Evolutionary conservation across 2,329 filamentous ascomycete species (phyloP).

Genomic region (Verruconis gallopava): DNA sequence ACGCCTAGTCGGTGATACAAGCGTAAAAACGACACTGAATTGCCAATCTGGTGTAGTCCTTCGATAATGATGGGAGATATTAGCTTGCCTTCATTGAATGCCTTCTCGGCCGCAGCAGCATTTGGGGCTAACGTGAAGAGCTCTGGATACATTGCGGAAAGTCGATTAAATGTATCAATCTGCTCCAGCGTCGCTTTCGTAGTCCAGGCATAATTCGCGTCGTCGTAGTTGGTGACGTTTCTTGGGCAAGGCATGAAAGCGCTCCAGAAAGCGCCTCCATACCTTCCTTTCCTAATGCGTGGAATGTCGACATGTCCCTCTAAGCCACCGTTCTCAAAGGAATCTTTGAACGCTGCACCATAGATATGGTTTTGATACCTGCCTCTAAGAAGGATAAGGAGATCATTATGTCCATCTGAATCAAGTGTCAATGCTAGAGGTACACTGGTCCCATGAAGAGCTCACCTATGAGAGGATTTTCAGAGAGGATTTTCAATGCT

Average conservation of each 20-base stretch:
- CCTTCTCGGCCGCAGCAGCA: constrained; percentile 46
- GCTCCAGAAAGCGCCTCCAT: constrained; percentile 88
- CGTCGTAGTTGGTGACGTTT: constrained; percentile 59
- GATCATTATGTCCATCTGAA: constrained; percentile 82
- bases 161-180: constrained; percentile 57
- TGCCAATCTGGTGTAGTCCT: constrained; percentile 87
- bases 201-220: constrained; percentile 54
- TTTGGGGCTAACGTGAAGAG: constrained; percentile 54
- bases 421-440: no score
- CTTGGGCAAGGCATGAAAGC: constrained; percentile 67
- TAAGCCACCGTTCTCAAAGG: constrained; percentile 60
- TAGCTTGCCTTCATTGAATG: constrained; percentile 37
- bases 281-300: constrained; percentile 54
- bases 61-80: constrained; percentile 74
- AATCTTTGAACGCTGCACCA: constrained; percentile 54
- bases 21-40: constrained; percentile 63
- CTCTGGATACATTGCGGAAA: constrained; percentile 50
- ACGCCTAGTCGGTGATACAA: constrained; percentile 67
- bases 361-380: constrained; percentile 69
- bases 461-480: constrained; percentile 29
- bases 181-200: constrained; percentile 51
- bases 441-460: constrained; percentile 12
- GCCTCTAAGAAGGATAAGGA: constrained; percentile 59
- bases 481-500: constrained; percentile 22
- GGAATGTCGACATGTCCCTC: constrained; percentile 65